Conservation (phyloP, 2,329 filamentous ascomycete species). For the Sporothrix pseudoabietina region DNA sequence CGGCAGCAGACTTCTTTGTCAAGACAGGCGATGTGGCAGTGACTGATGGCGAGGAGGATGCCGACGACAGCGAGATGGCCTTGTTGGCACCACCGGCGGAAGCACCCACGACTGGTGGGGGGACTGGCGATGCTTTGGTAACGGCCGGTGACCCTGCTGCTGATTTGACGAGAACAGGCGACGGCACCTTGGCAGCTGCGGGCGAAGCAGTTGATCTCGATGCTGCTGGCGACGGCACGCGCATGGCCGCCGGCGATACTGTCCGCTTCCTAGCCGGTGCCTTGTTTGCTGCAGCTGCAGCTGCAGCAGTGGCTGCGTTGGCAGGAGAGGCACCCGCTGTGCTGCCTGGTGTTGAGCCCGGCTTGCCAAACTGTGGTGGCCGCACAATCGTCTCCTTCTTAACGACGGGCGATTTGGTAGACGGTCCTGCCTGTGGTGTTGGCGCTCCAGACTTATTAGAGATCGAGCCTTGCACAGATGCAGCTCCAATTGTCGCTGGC, state of each 20-base stretch:
- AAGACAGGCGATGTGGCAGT: slow-evolving; percentile 36
- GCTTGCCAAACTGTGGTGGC: slow-evolving; percentile 35
- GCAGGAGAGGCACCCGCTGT: background rate
- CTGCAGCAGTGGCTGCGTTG: slow-evolving; percentile 30
- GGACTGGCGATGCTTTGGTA: slow-evolving; percentile 33
- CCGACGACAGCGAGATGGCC: slow-evolving; percentile 28
- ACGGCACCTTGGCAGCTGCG: slow-evolving; percentile 26
- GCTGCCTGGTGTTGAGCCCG: slow-evolving; percentile 23
- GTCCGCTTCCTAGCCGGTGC: slow-evolving; percentile 22
- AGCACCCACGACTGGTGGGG: background rate
- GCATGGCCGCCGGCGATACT: slow-evolving; percentile 28
- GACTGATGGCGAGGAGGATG: slow-evolving; percentile 31
- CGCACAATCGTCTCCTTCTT: slow-evolving; percentile 35
- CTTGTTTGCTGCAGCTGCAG: background rate
- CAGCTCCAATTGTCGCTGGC: background rate
- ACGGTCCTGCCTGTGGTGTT: background rate
- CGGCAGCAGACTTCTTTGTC: slow-evolving; percentile 22
- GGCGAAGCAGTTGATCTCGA: slow-evolving; percentile 29
- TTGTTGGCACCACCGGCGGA: slow-evolving; percentile 33
- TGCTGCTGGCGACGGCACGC: slow-evolving; percentile 28
- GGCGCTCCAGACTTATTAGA: slow-evolving; percentile 10
- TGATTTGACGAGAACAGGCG: slow-evolving; percentile 31
- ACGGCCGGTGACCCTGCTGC: slow-evolving; percentile 24
- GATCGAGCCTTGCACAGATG: background rate
- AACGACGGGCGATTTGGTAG: slow-evolving; percentile 18